Percentiles rank a stretch among this genome's conserved stretches.
Conservation (phyloP, 306 rosid genomes). For the Neltuma alba region DNA sequence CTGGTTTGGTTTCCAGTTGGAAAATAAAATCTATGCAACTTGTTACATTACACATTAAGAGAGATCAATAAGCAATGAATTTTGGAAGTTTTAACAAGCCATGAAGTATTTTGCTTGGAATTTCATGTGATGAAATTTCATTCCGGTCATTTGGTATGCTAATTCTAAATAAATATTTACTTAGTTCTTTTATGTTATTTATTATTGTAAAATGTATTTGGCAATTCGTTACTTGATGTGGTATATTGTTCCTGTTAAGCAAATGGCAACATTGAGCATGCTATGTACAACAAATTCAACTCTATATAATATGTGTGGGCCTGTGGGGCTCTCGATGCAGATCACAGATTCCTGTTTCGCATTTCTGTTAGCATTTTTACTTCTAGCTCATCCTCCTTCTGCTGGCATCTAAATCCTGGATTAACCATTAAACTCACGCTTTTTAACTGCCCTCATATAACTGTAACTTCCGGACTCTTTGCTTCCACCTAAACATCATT, state of each 20-base stretch:
- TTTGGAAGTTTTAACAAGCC: not conserved
- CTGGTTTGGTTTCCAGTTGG: not conserved
- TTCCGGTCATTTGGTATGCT: not conserved
- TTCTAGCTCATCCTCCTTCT: conserved; percentile 18
- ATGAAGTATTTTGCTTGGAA: conserved; percentile 10
- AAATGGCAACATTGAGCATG: not conserved
- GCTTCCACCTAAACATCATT: conserved; percentile 14
- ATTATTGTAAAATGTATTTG: not conserved
- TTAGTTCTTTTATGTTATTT: not conserved
- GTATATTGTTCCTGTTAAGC: not conserved
- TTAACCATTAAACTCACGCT: not conserved
- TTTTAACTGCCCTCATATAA: not conserved
- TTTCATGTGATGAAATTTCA: conserved; percentile 9
- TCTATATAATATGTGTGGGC: not conserved
- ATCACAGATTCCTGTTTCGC: not conserved
- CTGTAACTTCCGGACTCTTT: conserved; percentile 1
- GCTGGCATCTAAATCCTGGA: conserved; percentile 22
- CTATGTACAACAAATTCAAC: not conserved
- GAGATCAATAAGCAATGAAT: conserved; percentile 14
- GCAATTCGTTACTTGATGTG: not conserved
- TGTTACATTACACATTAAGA: not conserved
- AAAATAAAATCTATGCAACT: conserved; percentile 18
- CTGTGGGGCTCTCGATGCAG: not conserved
- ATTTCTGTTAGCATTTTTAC: not conserved
- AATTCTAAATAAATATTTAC: not conserved